A percentile compares a stretch with the other conserved stretches of the same genome.
These are phyloP conservation scores for Rhypophila decipiens DNA, from an alignment of 495 filamentous ascomycete species.

Conservation along the genomic window DNA sequence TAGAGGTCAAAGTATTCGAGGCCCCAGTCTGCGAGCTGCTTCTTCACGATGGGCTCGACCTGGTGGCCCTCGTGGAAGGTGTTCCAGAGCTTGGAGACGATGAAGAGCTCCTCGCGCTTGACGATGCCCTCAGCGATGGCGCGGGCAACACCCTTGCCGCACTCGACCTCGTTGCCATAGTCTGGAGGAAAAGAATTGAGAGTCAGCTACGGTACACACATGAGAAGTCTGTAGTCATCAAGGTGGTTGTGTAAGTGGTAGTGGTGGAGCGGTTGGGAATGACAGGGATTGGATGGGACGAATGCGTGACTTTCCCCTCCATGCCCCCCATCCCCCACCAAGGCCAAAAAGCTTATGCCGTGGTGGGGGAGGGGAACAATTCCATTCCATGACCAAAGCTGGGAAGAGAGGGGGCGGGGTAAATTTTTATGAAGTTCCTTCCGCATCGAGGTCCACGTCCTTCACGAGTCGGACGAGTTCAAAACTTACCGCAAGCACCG, in stretches of 20 bases:
- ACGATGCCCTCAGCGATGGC: slow-evolving; percentile 83
- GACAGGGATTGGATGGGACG: slow-evolving; percentile 3
- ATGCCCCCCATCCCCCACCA: too few species aligned
- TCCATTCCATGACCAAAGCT: not conserved
- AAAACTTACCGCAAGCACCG: slow-evolving; percentile 67
- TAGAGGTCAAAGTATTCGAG: slow-evolving; percentile 82
- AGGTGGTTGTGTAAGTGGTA: too few species aligned
- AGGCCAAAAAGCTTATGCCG: slow-evolving; percentile 6
- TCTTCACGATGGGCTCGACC: slow-evolving; percentile 65
- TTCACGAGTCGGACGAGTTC: not conserved
- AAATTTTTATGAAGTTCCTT: slow-evolving; percentile 5
- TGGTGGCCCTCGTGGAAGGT: slow-evolving; percentile 70
- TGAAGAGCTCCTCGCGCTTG: slow-evolving; percentile 82
- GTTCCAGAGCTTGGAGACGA: slow-evolving; percentile 92
- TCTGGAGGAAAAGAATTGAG: too few species aligned
- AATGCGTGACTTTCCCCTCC: slow-evolving; percentile 5
- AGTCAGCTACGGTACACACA: too few species aligned
- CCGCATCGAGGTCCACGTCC: not conserved
- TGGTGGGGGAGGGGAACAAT: slow-evolving; percentile 22
- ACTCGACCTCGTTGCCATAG: slow-evolving; percentile 85
- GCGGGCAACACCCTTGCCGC: slow-evolving; percentile 75
- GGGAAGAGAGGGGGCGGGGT: slow-evolving; percentile 20
- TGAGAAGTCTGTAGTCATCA: too few species aligned
- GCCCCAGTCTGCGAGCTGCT: slow-evolving; percentile 73
- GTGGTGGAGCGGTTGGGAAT: slow-evolving; percentile 10